Conservation (phyloP, 495 filamentous ascomycete species). For the Evansstolkia leycettana region DNA sequence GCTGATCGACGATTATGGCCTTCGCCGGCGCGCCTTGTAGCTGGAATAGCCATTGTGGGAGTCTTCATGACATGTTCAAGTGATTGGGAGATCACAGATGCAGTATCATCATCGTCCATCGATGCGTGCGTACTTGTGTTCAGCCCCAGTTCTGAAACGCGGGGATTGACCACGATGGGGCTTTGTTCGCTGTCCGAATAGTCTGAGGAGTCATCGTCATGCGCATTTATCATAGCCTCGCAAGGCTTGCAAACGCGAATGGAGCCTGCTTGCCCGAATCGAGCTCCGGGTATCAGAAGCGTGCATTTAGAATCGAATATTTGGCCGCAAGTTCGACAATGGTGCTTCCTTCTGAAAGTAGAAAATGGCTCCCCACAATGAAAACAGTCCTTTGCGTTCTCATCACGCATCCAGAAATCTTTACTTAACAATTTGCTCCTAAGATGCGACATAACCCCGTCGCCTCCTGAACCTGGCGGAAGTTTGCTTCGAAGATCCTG, state of each 20-base stretch:
- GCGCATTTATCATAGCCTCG: constrained; percentile 77
- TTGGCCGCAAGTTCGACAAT: constrained; percentile 84
- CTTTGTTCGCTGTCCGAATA: constrained; percentile 65
- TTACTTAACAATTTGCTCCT: constrained; percentile 77
- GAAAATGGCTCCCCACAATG: constrained; percentile 80
- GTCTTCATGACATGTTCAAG: constrained; percentile 35
- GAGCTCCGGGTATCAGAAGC: constrained; percentile 67
- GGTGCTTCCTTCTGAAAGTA: constrained; percentile 91
- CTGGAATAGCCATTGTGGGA: constrained; percentile 74
- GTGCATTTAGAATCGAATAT: constrained; percentile 98
- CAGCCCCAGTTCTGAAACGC: constrained; percentile 22
- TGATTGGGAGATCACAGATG: constrained; percentile 33
- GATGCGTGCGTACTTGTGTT: constrained; percentile 13
- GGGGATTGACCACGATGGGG: constrained; percentile 27
- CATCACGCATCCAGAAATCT: constrained; percentile 99
- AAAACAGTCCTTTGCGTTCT: constrained; percentile 96
- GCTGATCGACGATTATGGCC: constrained; percentile 73
- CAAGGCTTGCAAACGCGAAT: constrained; percentile 94
- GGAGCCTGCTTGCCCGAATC: constrained; percentile 77
- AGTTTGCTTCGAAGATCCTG: constrained; percentile 12
- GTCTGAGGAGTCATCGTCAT: constrained; percentile 83
- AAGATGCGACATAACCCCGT: constrained; percentile 37
- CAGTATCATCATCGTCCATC: constrained; percentile 31
- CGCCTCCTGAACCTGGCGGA: constrained; percentile 9
- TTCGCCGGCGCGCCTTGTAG: constrained; percentile 69